Base-by-base conservation (phyloP, 371 early-diverging fungal genomes). In the Mucor indicus region DNA sequence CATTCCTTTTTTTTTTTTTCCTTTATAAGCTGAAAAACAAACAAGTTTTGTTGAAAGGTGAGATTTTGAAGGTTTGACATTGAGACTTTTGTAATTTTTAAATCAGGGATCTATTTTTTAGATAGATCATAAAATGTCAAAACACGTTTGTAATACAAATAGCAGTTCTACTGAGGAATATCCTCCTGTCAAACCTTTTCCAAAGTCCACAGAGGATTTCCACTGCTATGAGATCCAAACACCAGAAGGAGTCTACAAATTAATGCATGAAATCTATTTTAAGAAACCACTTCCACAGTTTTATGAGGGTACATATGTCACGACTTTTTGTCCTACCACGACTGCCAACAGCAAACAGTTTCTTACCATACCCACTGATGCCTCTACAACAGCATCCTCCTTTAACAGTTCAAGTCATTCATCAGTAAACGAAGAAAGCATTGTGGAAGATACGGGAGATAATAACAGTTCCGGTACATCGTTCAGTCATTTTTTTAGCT, bases 231-330 rank as follows among this genome's bases (percentile, higher is more conserved):
- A 55, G 12, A 67, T 77, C 42, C 51, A 57, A 22, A 67, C 73
- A 19, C 71, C 71, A 19, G 73, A 78, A 32, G 78, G 75, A 8
- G 49, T 45, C 1, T 78, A 75, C 42, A 60, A 51, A 25, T 55
- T 78, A 10, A 30, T 52, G 4, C 67, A 70, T 47, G 75, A 74
- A 33, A 60, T 70, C 24, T 57, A 55, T 44, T 42, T 65, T 21
- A 69, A 75, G 27, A 64, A 56, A 21, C 50, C 65, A 15, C 55
- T 50, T 37, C 69, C 74, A 11, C 71, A 67, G 33, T 62, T 64
- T 32, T 49, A 60, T 31, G 64, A 64, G 15, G 69, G 72, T 21
- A 74, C 78, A 9, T 55, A 57, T 27, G 51, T 71, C 11, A 29
- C 30, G 30, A 29, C 30, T 8, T 8, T 29, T 12, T 6, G 30